Percentiles rank a stretch among this genome's conserved stretches.
Conservation (phyloP, 1,284 basidiomycete species). For the Amylostereum areolatum region DNA sequence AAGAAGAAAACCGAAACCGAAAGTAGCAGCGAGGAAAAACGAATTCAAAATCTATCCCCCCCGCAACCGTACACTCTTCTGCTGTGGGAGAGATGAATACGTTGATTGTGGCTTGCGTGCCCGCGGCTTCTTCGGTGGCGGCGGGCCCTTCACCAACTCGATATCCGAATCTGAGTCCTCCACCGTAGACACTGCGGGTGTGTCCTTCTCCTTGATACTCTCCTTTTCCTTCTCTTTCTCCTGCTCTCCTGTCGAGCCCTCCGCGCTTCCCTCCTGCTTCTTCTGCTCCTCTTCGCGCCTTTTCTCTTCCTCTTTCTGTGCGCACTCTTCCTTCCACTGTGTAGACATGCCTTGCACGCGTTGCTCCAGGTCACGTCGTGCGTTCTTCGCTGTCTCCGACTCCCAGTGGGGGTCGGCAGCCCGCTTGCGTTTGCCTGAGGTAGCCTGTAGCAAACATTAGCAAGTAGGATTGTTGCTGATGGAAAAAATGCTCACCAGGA, state of each 20-base stretch:
- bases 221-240: constrained; percentile 16
- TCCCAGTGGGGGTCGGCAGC: constrained; percentile 37
- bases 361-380: constrained; percentile 28
- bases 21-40: no score
- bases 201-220: constrained; percentile 15
- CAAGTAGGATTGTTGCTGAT: neutral
- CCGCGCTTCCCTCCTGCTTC: no score
- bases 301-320: constrained; percentile 23
- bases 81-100: no score
- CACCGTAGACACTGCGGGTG: constrained; percentile 15
- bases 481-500: constrained; percentile 33
- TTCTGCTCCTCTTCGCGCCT: no score
- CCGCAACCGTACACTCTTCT: no score
- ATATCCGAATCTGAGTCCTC: constrained; percentile 36
- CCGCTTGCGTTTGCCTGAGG: constrained; percentile 24
- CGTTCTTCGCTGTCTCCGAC: constrained; percentile 24
- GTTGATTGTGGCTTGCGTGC: no score
- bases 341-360: constrained; percentile 33
- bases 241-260: no score
- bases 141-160: constrained; percentile 32
- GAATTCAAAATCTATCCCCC: no score
- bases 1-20: no score
- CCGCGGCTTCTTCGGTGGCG: constrained; percentile 4
- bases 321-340: constrained; percentile 34
- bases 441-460: neutral